Evolutionary conservation across 2,329 filamentous ascomycete species (phyloP).

Genomic region (Colletotrichum brevisporum): DNA sequence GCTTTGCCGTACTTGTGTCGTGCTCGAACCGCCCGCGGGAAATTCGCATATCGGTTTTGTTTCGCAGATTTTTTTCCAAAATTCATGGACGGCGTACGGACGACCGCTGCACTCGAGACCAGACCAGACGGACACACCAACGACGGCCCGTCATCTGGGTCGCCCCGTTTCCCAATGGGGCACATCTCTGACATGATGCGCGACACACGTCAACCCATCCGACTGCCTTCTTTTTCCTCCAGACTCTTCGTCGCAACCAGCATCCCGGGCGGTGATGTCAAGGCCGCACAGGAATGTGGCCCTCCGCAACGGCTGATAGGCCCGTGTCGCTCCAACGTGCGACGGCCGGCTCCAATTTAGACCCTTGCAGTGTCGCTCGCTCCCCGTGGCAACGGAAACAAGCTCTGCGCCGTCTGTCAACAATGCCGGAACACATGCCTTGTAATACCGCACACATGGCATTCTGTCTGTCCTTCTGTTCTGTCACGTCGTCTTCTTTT

Average conservation of each 20-base stretch:
- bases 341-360: constrained; percentile 25
- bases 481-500: background rate
- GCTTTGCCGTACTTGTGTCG: background rate
- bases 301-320: constrained; percentile 37
- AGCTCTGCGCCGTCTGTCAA: constrained; percentile 27
- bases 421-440: constrained; percentile 17
- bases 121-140: constrained; percentile 27
- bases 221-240: background rate
- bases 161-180: constrained; percentile 22
- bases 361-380: constrained; percentile 26
- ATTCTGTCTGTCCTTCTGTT: background rate
- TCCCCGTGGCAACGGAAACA: constrained; percentile 34
- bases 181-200: constrained; percentile 20
- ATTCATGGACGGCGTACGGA: background rate
- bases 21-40: background rate
- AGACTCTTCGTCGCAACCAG: background rate
- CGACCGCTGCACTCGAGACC: no score
- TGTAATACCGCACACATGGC: background rate
- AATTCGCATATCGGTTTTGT: constrained; percentile 12
- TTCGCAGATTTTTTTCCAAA: constrained; percentile 30
- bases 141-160: constrained; percentile 10
- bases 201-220: constrained; percentile 23
- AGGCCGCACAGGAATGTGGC: constrained; percentile 16
- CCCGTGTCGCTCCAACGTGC: constrained; percentile 33
- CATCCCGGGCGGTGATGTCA: constrained; percentile 39